Conservation (phyloP, 2,329 filamentous ascomycete genomes). For the Xylariales sp. region DNA sequence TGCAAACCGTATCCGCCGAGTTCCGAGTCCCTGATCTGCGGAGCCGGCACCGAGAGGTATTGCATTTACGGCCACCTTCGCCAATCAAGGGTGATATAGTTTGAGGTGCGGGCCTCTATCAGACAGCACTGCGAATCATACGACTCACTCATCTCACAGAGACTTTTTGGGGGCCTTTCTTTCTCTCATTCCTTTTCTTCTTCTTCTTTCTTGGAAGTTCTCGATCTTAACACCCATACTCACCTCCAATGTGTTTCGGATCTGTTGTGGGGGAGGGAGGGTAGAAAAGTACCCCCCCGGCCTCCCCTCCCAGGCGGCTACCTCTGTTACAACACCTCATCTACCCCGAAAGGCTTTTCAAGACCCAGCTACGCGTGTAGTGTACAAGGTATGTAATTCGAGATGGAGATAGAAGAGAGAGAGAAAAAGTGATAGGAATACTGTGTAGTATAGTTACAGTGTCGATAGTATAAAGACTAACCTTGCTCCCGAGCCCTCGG, state of each 20-base stretch:
- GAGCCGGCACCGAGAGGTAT: conserved; percentile 37
- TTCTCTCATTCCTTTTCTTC: conserved; percentile 1
- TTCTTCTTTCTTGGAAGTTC: conserved; percentile 8
- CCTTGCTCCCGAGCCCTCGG: conserved; percentile 27
- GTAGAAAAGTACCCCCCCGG: too few relatives aligned
- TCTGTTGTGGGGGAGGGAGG: background rate
- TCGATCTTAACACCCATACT: conserved; percentile 5
- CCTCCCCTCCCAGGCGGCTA: background rate
- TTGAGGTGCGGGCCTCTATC: conserved; percentile 26
- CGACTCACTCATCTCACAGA: conserved; percentile 6
- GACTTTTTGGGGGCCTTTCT: background rate
- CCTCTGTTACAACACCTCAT: conserved; percentile 18
- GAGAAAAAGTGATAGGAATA: background rate
- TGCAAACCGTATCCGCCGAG: conserved; percentile 40
- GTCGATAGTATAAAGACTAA: background rate
- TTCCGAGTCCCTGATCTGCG: conserved; percentile 49
- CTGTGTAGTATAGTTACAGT: conserved; percentile 6
- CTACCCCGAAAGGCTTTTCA: background rate
- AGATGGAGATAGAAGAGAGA: too few relatives aligned
- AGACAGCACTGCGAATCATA: conserved; percentile 26
- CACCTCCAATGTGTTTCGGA: conserved; percentile 28
- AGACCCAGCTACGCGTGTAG: background rate
- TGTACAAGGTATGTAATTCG: too few relatives aligned
- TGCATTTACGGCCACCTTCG: conserved; percentile 2
- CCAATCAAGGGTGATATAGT: conserved; percentile 27